phyloP scores from a whole-genome alignment of 2,329 filamentous ascomycete species.

The Aspergillus fumigatus region DNA sequence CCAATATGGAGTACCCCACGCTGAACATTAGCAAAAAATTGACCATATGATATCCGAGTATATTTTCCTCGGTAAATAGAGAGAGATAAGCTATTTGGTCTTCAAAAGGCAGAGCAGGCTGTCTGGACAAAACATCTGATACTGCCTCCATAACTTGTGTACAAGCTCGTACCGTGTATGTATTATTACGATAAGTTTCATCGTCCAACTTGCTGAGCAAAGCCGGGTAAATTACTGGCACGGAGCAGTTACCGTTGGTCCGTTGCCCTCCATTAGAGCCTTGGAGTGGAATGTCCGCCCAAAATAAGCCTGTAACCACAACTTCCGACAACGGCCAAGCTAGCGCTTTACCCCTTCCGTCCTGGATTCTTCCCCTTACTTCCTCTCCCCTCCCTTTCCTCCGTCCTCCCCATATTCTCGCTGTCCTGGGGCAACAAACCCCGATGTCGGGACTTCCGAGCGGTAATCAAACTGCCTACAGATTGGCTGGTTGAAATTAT shows the following conservation, averaged over 20 bases:
- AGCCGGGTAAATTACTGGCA: constrained; percentile 20
- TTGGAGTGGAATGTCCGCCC: constrained; percentile 10
- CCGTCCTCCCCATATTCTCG: not conserved
- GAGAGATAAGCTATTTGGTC: no score
- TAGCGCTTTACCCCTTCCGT: constrained; percentile 13
- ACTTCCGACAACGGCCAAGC: constrained; percentile 31
- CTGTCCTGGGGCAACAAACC: not conserved
- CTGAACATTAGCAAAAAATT: not conserved
- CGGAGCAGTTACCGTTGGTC: constrained; percentile 14
- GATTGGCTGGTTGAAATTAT: constrained; percentile 18
- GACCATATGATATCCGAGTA: not conserved
- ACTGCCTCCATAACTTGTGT: constrained; percentile 1
- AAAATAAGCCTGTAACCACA: constrained; percentile 8
- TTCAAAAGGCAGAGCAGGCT: not conserved
- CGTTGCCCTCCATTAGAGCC: not conserved
- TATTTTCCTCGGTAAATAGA: no score
- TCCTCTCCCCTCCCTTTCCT: constrained; percentile 1
- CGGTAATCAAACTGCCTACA: constrained; percentile 12
- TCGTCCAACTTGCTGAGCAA: not conserved
- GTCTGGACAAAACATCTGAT: not conserved
- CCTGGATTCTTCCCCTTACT: constrained; percentile 12
- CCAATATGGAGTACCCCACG: constrained; percentile 11
- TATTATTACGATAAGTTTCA: constrained; percentile 11
- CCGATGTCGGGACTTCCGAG: constrained; percentile 28
- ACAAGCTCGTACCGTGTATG: constrained; percentile 15